phyloP scores from a whole-genome alignment of 805 yeast genomes.

The Cyberlindnera xishuangbannaensis region DNA sequence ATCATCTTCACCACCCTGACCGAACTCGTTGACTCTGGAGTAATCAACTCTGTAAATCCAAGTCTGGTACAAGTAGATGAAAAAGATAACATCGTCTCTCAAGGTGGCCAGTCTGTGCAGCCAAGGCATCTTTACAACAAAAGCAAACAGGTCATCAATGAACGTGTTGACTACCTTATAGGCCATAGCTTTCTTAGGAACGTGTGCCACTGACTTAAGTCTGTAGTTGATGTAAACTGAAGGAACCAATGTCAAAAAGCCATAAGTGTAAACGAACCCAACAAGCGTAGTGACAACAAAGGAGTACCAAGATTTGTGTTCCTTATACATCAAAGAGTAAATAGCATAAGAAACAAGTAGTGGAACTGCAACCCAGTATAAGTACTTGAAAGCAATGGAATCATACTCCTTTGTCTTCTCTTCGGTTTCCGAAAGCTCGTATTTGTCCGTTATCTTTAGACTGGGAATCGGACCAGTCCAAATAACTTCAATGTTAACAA shows the following conservation, averaged over 20 bases:
- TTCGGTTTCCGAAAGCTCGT: constrained; percentile 31
- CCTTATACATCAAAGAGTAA: constrained; percentile 32
- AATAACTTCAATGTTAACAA: constrained; percentile 26
- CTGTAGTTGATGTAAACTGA: constrained; percentile 36
- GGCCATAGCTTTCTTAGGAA: constrained; percentile 35
- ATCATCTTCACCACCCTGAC: constrained; percentile 29
- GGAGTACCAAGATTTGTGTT: constrained; percentile 38
- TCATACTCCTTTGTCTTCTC: constrained; percentile 36
- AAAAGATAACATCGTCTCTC: constrained; percentile 36
- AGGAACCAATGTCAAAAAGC: constrained; percentile 35
- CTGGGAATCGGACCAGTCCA: constrained; percentile 20
- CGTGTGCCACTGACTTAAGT: constrained; percentile 37
- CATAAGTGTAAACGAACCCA: constrained; percentile 37
- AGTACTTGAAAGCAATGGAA: constrained; percentile 33
- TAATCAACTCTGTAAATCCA: constrained; percentile 37
- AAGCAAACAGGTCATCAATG: constrained; percentile 36
- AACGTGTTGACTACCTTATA: constrained; percentile 37
- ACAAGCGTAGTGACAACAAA: constrained; percentile 34
- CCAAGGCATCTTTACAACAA: constrained; percentile 38
- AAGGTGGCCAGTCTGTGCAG: constrained; percentile 36
- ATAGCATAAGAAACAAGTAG: constrained; percentile 31
- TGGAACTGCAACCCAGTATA: constrained; percentile 33
- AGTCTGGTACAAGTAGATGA: constrained; percentile 34
- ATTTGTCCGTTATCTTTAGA: constrained; percentile 28
- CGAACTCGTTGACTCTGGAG: constrained; percentile 31